A percentile compares a stretch with the other conserved stretches of the same genome.
Conservation (phyloP, 2,329 filamentous ascomycete species). For the Penicillium vulpinum region DNA sequence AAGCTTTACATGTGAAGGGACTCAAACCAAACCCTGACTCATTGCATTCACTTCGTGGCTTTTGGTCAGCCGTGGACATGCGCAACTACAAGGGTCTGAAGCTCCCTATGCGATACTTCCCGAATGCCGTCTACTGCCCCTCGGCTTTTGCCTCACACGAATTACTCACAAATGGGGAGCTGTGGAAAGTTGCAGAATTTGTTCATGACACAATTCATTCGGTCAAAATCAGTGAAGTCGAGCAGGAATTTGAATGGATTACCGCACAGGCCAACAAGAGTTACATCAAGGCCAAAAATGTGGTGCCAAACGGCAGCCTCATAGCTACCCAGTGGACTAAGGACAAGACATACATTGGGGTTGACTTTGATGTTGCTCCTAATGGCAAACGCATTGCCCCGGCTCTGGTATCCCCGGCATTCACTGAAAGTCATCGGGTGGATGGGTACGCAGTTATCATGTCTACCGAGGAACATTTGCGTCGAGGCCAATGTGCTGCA, state of each 20-base stretch:
- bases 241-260: conserved; percentile 1
- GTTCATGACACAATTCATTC: not conserved
- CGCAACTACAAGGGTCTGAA: not conserved
- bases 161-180: not conserved
- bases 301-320: not conserved
- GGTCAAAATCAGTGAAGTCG: not conserved
- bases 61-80: conserved; percentile 2
- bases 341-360: not conserved
- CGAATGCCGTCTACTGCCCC: not conserved
- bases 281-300: not conserved
- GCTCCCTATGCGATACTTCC: not conserved
- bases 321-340: not conserved
- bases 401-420: not conserved
- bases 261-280: conserved; percentile 1
- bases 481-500: not conserved
- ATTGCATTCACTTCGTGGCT: not conserved
- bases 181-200: not conserved
- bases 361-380: not conserved
- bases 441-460: conserved; percentile 1
- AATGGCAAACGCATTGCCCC: not conserved
- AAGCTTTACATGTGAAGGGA: not conserved
- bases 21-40: not conserved
- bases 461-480: not conserved
- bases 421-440: not conserved
- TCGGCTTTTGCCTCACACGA: not conserved